Conservation (phyloP, 257 asterid genomes). For the Ilex asprella region DNA sequence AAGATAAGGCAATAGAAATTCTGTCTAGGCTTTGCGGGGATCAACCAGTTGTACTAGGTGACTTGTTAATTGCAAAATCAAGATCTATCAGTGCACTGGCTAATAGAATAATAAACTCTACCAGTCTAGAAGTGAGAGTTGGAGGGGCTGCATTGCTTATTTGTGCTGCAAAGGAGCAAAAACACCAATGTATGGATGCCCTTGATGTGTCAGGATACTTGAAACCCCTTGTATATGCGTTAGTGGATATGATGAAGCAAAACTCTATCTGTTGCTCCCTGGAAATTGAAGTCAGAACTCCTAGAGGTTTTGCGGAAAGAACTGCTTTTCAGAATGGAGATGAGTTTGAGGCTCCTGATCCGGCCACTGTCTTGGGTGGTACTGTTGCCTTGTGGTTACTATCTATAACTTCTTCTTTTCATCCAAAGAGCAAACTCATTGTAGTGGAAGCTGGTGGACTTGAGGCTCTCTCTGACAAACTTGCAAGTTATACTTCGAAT, state of each 20-base stretch:
- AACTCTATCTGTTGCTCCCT: constrained; percentile 37
- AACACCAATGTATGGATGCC: constrained; percentile 37
- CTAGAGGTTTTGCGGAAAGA: constrained; percentile 44
- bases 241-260: constrained; percentile 67
- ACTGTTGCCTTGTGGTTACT: constrained; percentile 78
- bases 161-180: constrained; percentile 71
- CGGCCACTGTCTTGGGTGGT: constrained; percentile 61
- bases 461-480: constrained; percentile 58
- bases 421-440: constrained; percentile 41
- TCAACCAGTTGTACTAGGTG: constrained; percentile 53
- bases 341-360: constrained; percentile 57
- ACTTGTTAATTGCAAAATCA: constrained; percentile 40
- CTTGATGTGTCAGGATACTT: constrained; percentile 66
- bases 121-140: constrained; percentile 71
- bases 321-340: constrained; percentile 43
- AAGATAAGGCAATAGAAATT: constrained; percentile 68
- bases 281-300: constrained; percentile 43
- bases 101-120: constrained; percentile 58
- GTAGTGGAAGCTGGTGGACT: constrained; percentile 78
- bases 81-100: constrained; percentile 56
- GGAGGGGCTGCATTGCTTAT: constrained; percentile 61
- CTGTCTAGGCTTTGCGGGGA: constrained; percentile 69
- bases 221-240: constrained; percentile 57
- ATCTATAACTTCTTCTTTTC: constrained; percentile 52
- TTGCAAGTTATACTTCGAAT: constrained; percentile 40